phyloP scores from a whole-genome alignment of 768 basidiomycete genomes.

The Tremella yokohamensis region DNA sequence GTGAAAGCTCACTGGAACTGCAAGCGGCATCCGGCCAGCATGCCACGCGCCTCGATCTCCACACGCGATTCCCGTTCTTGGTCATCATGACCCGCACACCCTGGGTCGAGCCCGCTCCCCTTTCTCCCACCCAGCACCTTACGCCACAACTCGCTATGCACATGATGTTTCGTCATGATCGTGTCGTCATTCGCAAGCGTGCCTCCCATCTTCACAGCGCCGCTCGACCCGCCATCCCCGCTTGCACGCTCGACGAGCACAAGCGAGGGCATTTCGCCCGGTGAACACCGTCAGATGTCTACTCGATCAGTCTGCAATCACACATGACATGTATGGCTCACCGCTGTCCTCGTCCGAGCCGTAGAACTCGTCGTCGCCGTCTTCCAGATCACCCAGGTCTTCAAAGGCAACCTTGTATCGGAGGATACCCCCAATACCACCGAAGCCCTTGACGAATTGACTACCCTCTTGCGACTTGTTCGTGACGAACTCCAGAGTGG shows the following conservation, averaged over 20 bases:
- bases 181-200: too few relatives aligned
- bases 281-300: constrained; percentile 41
- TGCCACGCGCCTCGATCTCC: too few relatives aligned
- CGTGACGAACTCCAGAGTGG: constrained; percentile 83
- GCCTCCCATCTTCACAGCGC: background rate
- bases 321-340: constrained; percentile 20
- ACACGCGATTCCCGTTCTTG: too few relatives aligned
- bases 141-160: too few relatives aligned
- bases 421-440: constrained; percentile 91
- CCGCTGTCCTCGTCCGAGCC: constrained; percentile 50
- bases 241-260: background rate
- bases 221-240: background rate
- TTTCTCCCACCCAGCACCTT: too few relatives aligned
- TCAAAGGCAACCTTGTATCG: constrained; percentile 97
- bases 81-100: too few relatives aligned
- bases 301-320: background rate
- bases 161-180: too few relatives aligned
- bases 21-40: too few relatives aligned
- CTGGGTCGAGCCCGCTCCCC: too few relatives aligned
- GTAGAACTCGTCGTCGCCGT: constrained; percentile 53
- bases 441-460: constrained; percentile 97
- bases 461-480: constrained; percentile 95
- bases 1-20: too few relatives aligned
- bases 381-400: constrained; percentile 60
- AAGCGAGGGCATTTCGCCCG: constrained; percentile 39